Evolutionary conservation across 2,329 filamentous ascomycete genomes (phyloP).

Genomic region (Cercospora brassicicola): DNA sequence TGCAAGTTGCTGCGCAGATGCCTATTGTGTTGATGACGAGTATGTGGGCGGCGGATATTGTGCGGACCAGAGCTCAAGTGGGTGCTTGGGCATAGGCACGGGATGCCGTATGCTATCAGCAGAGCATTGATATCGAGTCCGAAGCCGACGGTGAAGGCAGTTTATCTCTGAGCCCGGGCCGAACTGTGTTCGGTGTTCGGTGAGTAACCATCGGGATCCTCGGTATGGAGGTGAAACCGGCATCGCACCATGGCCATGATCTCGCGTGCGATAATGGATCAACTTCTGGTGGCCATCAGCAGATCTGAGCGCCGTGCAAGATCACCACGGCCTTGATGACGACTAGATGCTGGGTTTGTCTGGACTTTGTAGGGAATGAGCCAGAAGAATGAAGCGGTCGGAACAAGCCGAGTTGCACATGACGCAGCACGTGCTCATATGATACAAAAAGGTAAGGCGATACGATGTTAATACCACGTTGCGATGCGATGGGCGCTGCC

Average conservation of each 20-base stretch:
- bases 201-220: neutral
- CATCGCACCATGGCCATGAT: neutral
- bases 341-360: neutral
- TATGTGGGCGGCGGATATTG: conserved; percentile 24
- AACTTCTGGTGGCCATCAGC: neutral
- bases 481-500: neutral
- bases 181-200: neutral
- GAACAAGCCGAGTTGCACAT: neutral
- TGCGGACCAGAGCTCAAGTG: conserved; percentile 28
- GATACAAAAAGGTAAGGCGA: neutral
- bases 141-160: neutral
- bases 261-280: neutral
- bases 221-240: neutral
- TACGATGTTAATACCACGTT: neutral
- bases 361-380: neutral
- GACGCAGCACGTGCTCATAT: neutral
- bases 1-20: conserved; percentile 28
- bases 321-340: neutral
- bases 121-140: conserved; percentile 27
- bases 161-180: neutral
- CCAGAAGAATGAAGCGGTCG: neutral
- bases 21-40: conserved; percentile 27
- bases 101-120: conserved; percentile 22
- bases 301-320: neutral
- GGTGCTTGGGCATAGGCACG: conserved; percentile 25